Evolutionary conservation across 2,329 filamentous ascomycete genomes (phyloP).

Genomic region (Atkinsonella texensis): DNA sequence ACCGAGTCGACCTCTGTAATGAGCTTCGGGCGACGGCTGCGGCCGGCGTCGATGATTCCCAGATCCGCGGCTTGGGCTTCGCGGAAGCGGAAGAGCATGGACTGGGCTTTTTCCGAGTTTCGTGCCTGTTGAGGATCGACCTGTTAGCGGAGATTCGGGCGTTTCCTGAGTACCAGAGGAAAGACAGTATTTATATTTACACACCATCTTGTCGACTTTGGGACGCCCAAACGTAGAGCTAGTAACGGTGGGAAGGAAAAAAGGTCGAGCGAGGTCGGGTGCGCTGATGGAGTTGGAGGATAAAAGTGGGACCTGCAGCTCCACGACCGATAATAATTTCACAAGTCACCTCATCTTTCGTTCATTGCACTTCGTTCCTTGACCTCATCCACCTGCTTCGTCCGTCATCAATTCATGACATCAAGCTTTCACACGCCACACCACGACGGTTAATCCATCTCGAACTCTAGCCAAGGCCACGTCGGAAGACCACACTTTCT

Average conservation of each 20-base stretch:
- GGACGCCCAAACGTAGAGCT: neutral
- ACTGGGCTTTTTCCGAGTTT: slow-evolving; percentile 97
- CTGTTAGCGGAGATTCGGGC: neutral
- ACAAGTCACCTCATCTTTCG: neutral
- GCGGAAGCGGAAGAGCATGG: slow-evolving; percentile 99
- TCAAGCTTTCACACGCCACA: neutral
- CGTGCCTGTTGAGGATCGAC: slow-evolving; percentile 50
- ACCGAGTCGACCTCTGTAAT: slow-evolving; percentile 81
- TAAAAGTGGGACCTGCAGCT: neutral
- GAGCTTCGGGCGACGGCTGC: slow-evolving; percentile 77
- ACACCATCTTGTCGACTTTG: slow-evolving; percentile 1
- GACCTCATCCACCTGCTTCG: too few relatives aligned
- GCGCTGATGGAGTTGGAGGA: neutral
- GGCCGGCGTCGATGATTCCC: slow-evolving; percentile 87
- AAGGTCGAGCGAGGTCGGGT: too few relatives aligned
- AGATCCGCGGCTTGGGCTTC: slow-evolving; percentile 93
- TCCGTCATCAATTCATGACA: neutral
- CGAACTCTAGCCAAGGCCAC: neutral
- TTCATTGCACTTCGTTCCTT: neutral
- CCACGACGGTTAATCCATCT: neutral
- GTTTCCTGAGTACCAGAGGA: too few relatives aligned
- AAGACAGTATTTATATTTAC: neutral
- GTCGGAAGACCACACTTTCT: neutral
- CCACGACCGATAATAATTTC: neutral
- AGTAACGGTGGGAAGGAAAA: neutral